Base-by-base conservation (phyloP, 163 green algal species). In the Scenedesmus sp. region DNA sequence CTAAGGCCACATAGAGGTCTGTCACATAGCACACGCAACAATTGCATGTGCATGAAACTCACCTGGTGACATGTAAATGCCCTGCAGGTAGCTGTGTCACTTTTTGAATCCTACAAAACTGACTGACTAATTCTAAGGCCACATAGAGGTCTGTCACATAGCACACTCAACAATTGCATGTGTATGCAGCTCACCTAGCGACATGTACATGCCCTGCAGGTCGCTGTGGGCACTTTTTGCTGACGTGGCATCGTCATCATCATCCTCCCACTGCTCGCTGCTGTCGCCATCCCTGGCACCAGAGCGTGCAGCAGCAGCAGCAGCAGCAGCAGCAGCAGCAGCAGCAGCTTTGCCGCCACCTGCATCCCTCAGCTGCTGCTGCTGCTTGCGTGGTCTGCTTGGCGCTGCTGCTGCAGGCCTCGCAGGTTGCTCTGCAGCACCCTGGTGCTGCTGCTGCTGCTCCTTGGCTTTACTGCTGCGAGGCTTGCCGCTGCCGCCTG, bases 151-250 rank as follows among this genome's bases (percentile, higher is more conserved):
- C 9, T 52, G 13, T 20, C n/a, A 23, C 8, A 86, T 10, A 64
- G 81, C 55, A 64, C 26, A 52, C 5, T 7, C 34, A 52, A 16
- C 34, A 52, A 16, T 46, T 5, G 4, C 5, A 26, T 34, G 9
- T 10, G 9, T 7, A 18, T 10, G 76, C 76, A 9, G 34, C 16
- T 64, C 23, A 66, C 67, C 67, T 46, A n/a, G 0, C 2, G 70
- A 67, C 70, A 77, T 84, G 70, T 64, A 66, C 26, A 67, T 83
- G 66, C 23, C 70, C 73, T 87, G 87, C 20, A 74, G 46, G 60
- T 87, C 54, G 55, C 88, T 64, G n/a, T 56, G 74, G 73, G 74
- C 90, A 46, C 84, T 89, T 57, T 88, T 87, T 12, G 89, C 89
- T 20, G 82, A 77, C 1, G 34, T 88, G 18, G 82, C 89, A 55